Conservation (phyloP, 2,329 filamentous ascomycete species). For the Grosmannia serpens region DNA sequence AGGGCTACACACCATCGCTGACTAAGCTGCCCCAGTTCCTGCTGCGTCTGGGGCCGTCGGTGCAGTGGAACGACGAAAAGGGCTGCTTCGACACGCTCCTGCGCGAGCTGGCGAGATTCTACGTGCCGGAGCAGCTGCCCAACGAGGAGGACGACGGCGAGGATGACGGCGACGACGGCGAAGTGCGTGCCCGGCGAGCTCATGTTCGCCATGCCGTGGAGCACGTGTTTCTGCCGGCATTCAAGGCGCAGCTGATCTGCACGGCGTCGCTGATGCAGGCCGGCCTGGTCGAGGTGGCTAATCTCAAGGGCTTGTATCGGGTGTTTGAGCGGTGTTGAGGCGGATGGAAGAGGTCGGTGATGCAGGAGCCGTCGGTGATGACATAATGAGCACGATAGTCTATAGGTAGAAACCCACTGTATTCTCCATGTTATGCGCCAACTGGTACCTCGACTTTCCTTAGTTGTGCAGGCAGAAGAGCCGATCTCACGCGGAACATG, state of each 20-base stretch:
- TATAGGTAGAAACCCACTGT: too few species aligned
- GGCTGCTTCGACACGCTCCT: slow-evolving; percentile 76
- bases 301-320: slow-evolving; percentile 82
- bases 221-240: slow-evolving; percentile 79
- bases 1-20: slow-evolving; percentile 76
- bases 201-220: slow-evolving; percentile 71
- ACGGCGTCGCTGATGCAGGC: slow-evolving; percentile 66
- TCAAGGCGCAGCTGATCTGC: slow-evolving; percentile 71
- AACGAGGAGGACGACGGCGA: slow-evolving; percentile 5
- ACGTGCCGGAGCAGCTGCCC: slow-evolving; percentile 78
- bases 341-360: neutral
- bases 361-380: too few species aligned
- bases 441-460: too few species aligned
- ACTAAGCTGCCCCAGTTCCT: slow-evolving; percentile 84
- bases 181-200: slow-evolving; percentile 45
- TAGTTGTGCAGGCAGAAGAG: too few species aligned
- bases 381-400: too few species aligned
- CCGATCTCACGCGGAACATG: neutral
- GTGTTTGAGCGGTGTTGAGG: slow-evolving; percentile 87
- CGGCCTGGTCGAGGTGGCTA: slow-evolving; percentile 72
- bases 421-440: too few species aligned
- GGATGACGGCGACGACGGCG: slow-evolving; percentile 28
- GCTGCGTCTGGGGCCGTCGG: slow-evolving; percentile 73
- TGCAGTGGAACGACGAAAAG: slow-evolving; percentile 79
- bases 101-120: slow-evolving; percentile 79